Evolutionary conservation across 768 basidiomycete species (phyloP).

Genomic region (Lentinula detonsa): DNA sequence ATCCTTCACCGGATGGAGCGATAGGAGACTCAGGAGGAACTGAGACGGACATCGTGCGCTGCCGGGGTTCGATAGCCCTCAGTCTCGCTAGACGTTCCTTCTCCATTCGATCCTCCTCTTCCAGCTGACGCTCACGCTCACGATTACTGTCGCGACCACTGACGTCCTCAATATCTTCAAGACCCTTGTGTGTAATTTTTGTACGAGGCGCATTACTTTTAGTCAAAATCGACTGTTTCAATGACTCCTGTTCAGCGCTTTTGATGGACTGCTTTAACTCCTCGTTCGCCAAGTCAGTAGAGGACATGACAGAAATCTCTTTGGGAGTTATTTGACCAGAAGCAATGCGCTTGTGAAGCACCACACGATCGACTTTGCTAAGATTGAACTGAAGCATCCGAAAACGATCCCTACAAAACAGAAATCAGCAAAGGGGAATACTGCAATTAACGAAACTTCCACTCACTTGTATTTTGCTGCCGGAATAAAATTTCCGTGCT

Average conservation of each 20-base stretch:
- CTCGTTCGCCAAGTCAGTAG: conserved; percentile 85
- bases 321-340: conserved; percentile 58
- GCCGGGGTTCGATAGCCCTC: conserved; percentile 38
- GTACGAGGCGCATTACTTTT: conserved; percentile 60
- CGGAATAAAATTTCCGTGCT: conserved; percentile 53
- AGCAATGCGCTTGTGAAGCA: conserved; percentile 75
- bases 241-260: conserved; percentile 72
- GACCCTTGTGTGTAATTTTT: conserved; percentile 90
- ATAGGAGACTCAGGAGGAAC: conserved; percentile 70
- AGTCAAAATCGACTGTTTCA: conserved; percentile 80
- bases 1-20: conserved; percentile 38
- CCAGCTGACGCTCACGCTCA: conserved; percentile 54
- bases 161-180: conserved; percentile 84
- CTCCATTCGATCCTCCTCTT: conserved; percentile 65
- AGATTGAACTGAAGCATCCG: conserved; percentile 87
- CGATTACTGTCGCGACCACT: conserved; percentile 39
- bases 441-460: conserved; percentile 9
- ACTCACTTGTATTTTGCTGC: conserved; percentile 79
- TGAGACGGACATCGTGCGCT: conserved; percentile 53
- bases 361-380: conserved; percentile 72
- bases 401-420: conserved; percentile 69
- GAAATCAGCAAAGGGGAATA: conserved; percentile 9
- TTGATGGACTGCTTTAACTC: conserved; percentile 80
- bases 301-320: conserved; percentile 79
- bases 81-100: conserved; percentile 62